Evolutionary conservation across 768 basidiomycete genomes (phyloP), one percentile per base, ranked within the genome.

Genomic region (Suillus variegatus): DNA sequence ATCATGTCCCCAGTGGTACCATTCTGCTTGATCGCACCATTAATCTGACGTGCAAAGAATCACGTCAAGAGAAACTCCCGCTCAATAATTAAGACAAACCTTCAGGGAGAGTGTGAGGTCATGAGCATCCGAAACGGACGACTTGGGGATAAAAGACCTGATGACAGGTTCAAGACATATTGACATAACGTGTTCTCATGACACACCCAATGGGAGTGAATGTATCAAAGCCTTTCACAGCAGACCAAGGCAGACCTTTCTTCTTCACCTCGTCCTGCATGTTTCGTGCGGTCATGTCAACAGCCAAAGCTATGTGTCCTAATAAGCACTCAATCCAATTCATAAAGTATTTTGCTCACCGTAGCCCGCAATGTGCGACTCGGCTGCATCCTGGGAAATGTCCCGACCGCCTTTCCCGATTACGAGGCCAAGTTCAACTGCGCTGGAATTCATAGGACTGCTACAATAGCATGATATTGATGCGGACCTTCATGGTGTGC

Each of bases 271-370:
- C 88, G 63, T 97, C 92, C 76, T 99, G 97, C 73, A 98, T 79
- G 79, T 99, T 99, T 16, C 97, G 86, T 8, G 91, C 97, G 1
- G 97, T 99, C 90, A 98, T 92, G 74, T 99, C 97, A 62, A 98
- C 91, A 4, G 94, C 94, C 67, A 99, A 81, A 57, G 95, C 95
- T 97, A 38, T 66, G 58, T 40, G 58, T 55, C 64, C 63, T 63
- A 9, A 18, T 32, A 10, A 28, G 35, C 25, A 41, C 6, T 25
- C 35, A 25, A 32, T 1, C 22, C 12, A 32, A 12, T 28, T 13
- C 13, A 3, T 3, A 18, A 7, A 28, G 4, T 25, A 1, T 22
- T 36, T 10, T 20, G 52, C 86, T 60, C 70, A 97, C 96, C 89
- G 77, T 99, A 99, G 46, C 97, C 97, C 4, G 95, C 94, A 64